Percentiles rank a stretch among this genome's conserved stretches.
These are phyloP conservation scores for Aegilops speltoides DNA, from an alignment of 176 grass and related monocot species.

Conservation along the genomic window DNA sequence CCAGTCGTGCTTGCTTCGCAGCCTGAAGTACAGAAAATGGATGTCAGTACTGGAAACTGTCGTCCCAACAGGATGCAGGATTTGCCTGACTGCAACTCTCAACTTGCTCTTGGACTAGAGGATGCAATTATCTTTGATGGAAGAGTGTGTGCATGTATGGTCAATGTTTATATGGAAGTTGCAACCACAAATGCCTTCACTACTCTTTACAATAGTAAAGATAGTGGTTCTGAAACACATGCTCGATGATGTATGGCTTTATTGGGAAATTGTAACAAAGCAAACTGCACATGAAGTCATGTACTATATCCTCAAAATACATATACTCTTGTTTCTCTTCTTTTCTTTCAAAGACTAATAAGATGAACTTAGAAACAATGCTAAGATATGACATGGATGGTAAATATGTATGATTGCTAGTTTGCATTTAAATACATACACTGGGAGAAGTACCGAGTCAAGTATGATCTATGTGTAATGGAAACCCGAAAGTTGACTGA, in stretches of 20 bases:
- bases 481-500: constrained; percentile 21
- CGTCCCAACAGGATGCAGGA: background rate
- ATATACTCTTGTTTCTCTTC: background rate
- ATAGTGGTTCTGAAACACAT: background rate
- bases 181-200: background rate
- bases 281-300: background rate
- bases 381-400: background rate
- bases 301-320: background rate
- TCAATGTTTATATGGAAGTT: background rate
- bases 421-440: constrained; percentile 22
- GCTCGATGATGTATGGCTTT: background rate
- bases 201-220: background rate
- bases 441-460: background rate
- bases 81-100: constrained; percentile 17
- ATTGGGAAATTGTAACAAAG: constrained; percentile 2
- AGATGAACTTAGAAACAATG: background rate
- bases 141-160: background rate
- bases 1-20: constrained; percentile 63
- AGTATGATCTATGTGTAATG: background rate
- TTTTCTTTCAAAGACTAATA: background rate
- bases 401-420: background rate
- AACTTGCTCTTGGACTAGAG: background rate
- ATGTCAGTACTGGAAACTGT: background rate
- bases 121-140: background rate
- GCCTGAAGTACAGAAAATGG: constrained; percentile 38